These are phyloP conservation scores for Tuctoria greenei DNA, from an alignment of 176 grass and related monocot genomes.

Conservation along the genomic window DNA sequence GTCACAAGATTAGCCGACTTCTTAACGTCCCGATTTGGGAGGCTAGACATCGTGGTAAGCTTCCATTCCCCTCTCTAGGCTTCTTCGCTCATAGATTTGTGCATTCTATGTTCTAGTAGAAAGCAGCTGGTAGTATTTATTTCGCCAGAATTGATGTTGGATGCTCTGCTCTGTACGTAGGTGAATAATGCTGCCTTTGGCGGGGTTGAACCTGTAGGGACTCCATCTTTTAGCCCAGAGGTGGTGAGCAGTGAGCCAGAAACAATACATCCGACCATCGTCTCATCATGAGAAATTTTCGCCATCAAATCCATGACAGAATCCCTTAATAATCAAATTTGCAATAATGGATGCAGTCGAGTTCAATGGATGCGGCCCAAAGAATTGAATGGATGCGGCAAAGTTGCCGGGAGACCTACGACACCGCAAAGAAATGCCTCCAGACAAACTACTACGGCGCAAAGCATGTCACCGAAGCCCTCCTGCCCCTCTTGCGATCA, in stretches of 20 bases:
- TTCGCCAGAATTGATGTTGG: too few relatives aligned
- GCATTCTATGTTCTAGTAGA: too few relatives aligned
- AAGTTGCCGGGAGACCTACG: constrained; percentile 27
- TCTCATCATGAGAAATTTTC: neutral
- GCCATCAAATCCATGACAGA: neutral
- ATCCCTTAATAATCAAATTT: neutral
- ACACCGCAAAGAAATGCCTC: constrained; percentile 37
- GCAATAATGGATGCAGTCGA: neutral
- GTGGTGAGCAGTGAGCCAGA: neutral
- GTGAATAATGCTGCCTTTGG: neutral
- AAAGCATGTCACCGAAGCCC: neutral
- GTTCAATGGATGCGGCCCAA: neutral
- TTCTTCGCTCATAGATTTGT: too few relatives aligned
- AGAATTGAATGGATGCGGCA: constrained; percentile 20
- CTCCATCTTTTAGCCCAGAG: neutral
- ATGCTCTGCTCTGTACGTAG: neutral
- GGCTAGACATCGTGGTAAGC: constrained; percentile 35
- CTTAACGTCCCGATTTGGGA: constrained; percentile 31
- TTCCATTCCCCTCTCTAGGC: neutral
- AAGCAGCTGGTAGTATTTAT: too few relatives aligned
- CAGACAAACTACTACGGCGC: constrained; percentile 64
- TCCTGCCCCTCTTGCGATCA: neutral
- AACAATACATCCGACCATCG: neutral
- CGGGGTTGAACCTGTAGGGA: neutral
- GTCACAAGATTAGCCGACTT: constrained; percentile 35